Evolutionary conservation across 176 grass and related monocot species (phyloP).

Genomic region (Dendrocalamus sinicus): DNA sequence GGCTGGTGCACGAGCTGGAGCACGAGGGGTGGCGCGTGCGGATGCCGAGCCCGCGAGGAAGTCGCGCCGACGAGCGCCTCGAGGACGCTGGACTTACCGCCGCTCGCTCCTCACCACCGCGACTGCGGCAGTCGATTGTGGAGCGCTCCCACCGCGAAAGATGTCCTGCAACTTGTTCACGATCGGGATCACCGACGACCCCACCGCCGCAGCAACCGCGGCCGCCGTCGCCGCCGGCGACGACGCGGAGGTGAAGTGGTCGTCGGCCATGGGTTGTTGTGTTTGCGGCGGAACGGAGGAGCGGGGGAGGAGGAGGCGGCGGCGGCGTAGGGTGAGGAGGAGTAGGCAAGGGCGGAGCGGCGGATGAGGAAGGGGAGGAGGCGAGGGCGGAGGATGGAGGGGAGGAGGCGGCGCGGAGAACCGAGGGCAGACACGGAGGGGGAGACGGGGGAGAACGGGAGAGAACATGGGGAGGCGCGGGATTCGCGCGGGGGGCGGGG

Average conservation of each 20-base stretch:
- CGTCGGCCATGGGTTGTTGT: slow-evolving; percentile 50
- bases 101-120: slow-evolving; percentile 92
- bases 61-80: slow-evolving; percentile 92
- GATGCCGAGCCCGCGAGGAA: slow-evolving; percentile 93
- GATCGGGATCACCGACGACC: slow-evolving; percentile 90
- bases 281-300: no score
- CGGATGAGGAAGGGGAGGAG: no score
- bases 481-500: no score
- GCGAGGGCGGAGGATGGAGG: no score
- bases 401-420: no score
- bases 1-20: slow-evolving; percentile 86
- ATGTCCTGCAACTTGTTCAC: slow-evolving; percentile 99
- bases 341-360: no score
- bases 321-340: no score
- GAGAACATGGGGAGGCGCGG: no score
- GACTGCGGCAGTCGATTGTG: slow-evolving; percentile 90
- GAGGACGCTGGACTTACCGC: slow-evolving; percentile 95
- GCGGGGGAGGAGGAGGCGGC: no score
- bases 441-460: no score
- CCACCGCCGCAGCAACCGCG: slow-evolving; percentile 58
- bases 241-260: slow-evolving; percentile 43
- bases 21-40: slow-evolving; percentile 88
- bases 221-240: slow-evolving; percentile 48
- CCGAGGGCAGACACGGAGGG: no score
- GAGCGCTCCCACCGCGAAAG: slow-evolving; percentile 86